Conservation (phyloP, 306 rosid genomes). For the Glycyrrhiza uralensis region DNA sequence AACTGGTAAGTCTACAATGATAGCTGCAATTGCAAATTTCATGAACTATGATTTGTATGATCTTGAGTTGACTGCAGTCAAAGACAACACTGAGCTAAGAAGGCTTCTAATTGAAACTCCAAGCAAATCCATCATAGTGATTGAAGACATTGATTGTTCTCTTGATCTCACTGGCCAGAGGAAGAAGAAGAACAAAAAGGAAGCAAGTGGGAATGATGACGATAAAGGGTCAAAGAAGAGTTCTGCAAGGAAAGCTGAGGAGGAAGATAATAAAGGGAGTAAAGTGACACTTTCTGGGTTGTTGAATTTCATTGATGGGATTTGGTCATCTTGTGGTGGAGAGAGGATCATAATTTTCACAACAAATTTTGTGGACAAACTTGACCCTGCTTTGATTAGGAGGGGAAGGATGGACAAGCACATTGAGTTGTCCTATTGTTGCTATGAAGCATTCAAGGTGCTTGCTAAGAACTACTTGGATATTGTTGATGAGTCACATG, state of each 20-base stretch:
- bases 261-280: slow-evolving; percentile 31
- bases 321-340: slow-evolving; percentile 78
- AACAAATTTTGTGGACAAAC: slow-evolving; percentile 54
- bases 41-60: slow-evolving; percentile 61
- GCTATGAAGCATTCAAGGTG: slow-evolving; percentile 60
- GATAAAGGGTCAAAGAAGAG: slow-evolving; percentile 24
- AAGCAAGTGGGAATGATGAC: no score
- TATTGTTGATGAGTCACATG: slow-evolving; percentile 37
- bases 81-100: slow-evolving; percentile 41
- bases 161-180: slow-evolving; percentile 59
- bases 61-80: slow-evolving; percentile 46
- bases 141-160: slow-evolving; percentile 66
- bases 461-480: slow-evolving; percentile 63
- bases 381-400: slow-evolving; percentile 60
- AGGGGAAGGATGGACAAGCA: slow-evolving; percentile 75
- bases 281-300: slow-evolving; percentile 62
- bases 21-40: slow-evolving; percentile 58
- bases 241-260: slow-evolving; percentile 17
- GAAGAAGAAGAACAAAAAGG: slow-evolving; percentile 42
- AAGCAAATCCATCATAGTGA: slow-evolving; percentile 37
- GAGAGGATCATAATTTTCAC: slow-evolving; percentile 60
- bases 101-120: slow-evolving; percentile 34
- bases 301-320: slow-evolving; percentile 60
- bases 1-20: slow-evolving; percentile 63
- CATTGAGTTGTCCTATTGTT: slow-evolving; percentile 55